Base-by-base conservation (phyloP, 176 grass and related monocot genomes). In the Oryza nivara region DNA sequence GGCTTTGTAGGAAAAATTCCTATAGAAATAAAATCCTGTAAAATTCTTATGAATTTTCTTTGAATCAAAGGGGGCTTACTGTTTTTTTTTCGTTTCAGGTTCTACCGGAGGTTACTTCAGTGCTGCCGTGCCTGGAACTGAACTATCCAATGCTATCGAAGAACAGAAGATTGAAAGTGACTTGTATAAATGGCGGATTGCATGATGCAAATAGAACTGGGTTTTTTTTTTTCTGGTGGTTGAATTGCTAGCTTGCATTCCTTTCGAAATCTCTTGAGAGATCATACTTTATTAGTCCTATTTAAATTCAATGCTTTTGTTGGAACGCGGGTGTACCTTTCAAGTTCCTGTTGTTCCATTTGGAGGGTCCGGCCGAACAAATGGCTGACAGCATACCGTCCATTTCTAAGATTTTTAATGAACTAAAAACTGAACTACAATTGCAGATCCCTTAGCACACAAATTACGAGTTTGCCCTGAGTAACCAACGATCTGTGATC, bases 291-390 rank as follows among this genome's bases (percentile, higher is more conserved):
- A 19, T 20, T 58, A 20, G 9, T 44, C 43, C 17, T 58, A 58
- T 58, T 58, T 20, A 58, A 58, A 58, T 58, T 58, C 17, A 38
- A 75, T 26, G 60, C 61, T 16, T 74, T 66, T 86, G 69, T 44
- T 43, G 67, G 32, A 56, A 81, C 77, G 34, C 68, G 77, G 69
- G 32, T 15, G 85, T 30, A 32, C 14, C 85, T 81, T 74, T 75
- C 85, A 74, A 0, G 77, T 13, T 56, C 17, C 65, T 41, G 28
- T 67, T 67, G 44, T 41, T 19, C 41, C 45, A 73, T 72, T 49
- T 34, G 26, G 41, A 48, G 41, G 70, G 9, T 26, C 49, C 11
- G 12, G 22, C 4, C 4, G 15, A 38, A 65, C 40, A 38, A 58
- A 58, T 14, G 11, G 38, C 19, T 36, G 67, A 78, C 7, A 65